phyloP scores from a whole-genome alignment of 495 filamentous ascomycete species.

The Lindgomyces ingoldianus region DNA sequence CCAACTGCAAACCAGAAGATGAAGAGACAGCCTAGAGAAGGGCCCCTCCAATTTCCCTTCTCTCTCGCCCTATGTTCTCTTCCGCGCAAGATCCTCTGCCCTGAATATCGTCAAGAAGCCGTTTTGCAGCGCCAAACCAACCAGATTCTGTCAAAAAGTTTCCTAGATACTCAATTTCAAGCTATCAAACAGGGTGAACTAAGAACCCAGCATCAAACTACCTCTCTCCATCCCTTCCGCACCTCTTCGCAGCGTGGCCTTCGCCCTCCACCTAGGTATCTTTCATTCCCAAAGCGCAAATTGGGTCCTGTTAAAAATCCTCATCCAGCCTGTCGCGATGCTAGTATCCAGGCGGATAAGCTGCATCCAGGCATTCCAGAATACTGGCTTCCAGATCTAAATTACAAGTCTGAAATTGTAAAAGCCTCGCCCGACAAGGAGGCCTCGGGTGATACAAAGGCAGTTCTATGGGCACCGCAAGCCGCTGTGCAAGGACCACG shows the following conservation, averaged over 20 bases:
- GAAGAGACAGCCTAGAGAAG: neutral
- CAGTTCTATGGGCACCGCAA: too few relatives aligned
- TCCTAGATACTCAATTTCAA: neutral
- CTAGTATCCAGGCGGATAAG: neutral
- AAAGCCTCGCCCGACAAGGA: too few relatives aligned
- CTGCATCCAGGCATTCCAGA: neutral
- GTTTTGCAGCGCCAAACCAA: neutral
- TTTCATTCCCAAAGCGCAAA: neutral
- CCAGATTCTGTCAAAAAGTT: neutral
- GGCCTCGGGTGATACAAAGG: too few relatives aligned
- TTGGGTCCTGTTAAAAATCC: neutral
- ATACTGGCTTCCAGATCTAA: neutral
- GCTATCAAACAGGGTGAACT: neutral
- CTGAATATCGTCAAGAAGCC: neutral
- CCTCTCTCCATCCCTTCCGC: neutral
- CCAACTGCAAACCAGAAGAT: too few relatives aligned
- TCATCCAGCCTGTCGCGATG: neutral
- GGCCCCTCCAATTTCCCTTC: neutral
- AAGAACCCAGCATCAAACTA: neutral
- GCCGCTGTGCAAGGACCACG: too few relatives aligned
- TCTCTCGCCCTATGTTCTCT: neutral
- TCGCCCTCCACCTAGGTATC: too few relatives aligned
- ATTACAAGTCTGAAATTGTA: too few relatives aligned
- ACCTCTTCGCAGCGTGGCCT: neutral
- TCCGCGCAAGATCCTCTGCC: neutral